Percentiles rank a stretch among this genome's conserved stretches.
Evolutionary conservation across 225 moss, liverwort and hornwort species (phyloP).

Genomic region (Sphagnum contortum): DNA sequence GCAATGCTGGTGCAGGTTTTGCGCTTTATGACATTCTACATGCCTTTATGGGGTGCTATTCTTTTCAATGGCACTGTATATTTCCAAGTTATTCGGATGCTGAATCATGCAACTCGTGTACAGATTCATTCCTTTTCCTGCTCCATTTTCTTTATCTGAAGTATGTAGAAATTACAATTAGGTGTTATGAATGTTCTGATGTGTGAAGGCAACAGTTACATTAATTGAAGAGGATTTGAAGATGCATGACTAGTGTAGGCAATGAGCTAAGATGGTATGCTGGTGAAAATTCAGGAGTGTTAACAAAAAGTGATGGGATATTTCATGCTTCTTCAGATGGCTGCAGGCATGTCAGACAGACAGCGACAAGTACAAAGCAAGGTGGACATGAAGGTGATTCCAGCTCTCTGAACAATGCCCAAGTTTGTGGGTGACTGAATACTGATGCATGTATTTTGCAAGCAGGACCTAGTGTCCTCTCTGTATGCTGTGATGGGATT

Average conservation of each 20-base stretch:
- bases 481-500: too few relatives aligned
- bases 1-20: conserved; percentile 29
- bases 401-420: background rate
- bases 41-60: conserved; percentile 67
- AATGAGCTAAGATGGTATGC: too few relatives aligned
- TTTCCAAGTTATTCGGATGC: conserved; percentile 68
- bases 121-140: background rate
- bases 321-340: conserved; percentile 29
- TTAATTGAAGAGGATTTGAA: too few relatives aligned
- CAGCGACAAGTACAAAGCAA: conserved; percentile 55
- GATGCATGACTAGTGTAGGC: too few relatives aligned
- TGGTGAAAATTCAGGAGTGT: too few relatives aligned
- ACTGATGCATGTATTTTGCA: background rate
- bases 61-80: conserved; percentile 61
- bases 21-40: conserved; percentile 63
- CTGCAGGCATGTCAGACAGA: conserved; percentile 48
- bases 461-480: too few relatives aligned
- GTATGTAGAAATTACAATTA: too few relatives aligned
- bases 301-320: too few relatives aligned
- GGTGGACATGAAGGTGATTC: conserved; percentile 55
- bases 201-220: too few relatives aligned
- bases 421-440: background rate
- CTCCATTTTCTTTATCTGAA: background rate
- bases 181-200: too few relatives aligned
- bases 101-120: conserved; percentile 68